Evolutionary conservation across 306 rosid species (phyloP).

Genomic region (Rubus idaeus): DNA sequence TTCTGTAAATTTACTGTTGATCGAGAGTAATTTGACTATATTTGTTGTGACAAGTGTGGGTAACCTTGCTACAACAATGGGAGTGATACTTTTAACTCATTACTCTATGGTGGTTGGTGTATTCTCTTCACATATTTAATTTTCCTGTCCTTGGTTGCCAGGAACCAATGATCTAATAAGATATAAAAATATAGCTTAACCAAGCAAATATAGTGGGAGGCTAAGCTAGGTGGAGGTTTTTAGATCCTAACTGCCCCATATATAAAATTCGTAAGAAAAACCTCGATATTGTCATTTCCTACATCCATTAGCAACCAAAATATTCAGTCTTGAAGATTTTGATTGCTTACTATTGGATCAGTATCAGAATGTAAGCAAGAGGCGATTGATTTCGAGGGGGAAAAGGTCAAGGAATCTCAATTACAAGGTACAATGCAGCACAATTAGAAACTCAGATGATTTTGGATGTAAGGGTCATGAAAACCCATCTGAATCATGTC

Average conservation of each 20-base stretch:
- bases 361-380: conserved; percentile 33
- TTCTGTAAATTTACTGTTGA: neutral
- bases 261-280: neutral
- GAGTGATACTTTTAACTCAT: conserved; percentile 1
- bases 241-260: neutral
- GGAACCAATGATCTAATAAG: neutral
- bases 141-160: neutral
- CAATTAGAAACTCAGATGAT: conserved; percentile 12
- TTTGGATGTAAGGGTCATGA: conserved; percentile 16
- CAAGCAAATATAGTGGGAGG: neutral
- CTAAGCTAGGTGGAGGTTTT: neutral
- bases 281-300: neutral
- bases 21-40: neutral
- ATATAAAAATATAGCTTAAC: neutral
- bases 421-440: conserved; percentile 32
- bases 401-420: conserved; percentile 30
- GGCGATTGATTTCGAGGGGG: conserved; percentile 29
- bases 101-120: neutral
- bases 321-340: conserved; percentile 15
- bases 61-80: neutral
- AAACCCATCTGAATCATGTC: conserved; percentile 3
- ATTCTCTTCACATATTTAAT: neutral
- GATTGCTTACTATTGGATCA: conserved; percentile 34
- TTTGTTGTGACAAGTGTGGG: neutral
- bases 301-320: conserved; percentile 18